A percentile compares a stretch with the other conserved stretches of the same genome.
Conservation (phyloP, 352 stramenopile genomes). For the Thraustochytrium sp. region DNA sequence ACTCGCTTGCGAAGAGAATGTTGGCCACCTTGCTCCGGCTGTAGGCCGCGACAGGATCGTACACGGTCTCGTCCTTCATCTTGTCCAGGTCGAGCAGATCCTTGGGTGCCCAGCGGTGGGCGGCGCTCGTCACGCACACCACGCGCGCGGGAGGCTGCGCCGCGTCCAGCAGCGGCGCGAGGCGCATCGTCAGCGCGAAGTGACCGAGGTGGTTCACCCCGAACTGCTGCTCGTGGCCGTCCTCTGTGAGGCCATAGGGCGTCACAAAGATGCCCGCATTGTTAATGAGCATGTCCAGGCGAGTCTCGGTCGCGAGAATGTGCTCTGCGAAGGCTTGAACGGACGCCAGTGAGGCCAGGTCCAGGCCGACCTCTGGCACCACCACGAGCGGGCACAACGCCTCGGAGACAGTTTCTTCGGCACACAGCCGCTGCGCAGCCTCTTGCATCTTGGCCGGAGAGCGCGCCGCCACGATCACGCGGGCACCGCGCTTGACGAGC, state of each 20-base stretch:
- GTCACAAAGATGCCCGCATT: constrained; percentile 62
- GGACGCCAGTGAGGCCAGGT: too few species aligned
- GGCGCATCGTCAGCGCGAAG: constrained; percentile 73
- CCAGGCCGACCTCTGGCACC: too few species aligned
- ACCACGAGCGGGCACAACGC: too few species aligned
- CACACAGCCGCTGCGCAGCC: too few species aligned
- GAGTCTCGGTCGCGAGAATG: too few species aligned
- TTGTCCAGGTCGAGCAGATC: constrained; percentile 46
- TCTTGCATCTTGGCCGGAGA: too few species aligned
- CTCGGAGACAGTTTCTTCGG: too few species aligned
- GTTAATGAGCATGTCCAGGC: constrained; percentile 11
- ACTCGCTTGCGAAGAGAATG: constrained; percentile 84
- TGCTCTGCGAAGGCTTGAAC: too few species aligned
- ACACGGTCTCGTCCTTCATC: constrained; percentile 46
- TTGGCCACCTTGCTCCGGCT: constrained; percentile 85
- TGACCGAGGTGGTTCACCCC: constrained; percentile 86
- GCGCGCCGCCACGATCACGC: too few species aligned
- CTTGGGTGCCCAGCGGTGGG: constrained; percentile 45
- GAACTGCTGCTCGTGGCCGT: constrained; percentile 86
- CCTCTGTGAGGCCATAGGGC: constrained; percentile 63
- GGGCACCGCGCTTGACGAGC: too few species aligned
- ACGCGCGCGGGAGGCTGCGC: constrained; percentile 50
- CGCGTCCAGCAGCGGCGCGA: constrained; percentile 68
- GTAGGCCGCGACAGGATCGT: constrained; percentile 68
- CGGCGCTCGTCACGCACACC: constrained; percentile 56